Conservation (phyloP, 2,329 filamentous ascomycete genomes). For the Mycocentrospora acerina region DNA sequence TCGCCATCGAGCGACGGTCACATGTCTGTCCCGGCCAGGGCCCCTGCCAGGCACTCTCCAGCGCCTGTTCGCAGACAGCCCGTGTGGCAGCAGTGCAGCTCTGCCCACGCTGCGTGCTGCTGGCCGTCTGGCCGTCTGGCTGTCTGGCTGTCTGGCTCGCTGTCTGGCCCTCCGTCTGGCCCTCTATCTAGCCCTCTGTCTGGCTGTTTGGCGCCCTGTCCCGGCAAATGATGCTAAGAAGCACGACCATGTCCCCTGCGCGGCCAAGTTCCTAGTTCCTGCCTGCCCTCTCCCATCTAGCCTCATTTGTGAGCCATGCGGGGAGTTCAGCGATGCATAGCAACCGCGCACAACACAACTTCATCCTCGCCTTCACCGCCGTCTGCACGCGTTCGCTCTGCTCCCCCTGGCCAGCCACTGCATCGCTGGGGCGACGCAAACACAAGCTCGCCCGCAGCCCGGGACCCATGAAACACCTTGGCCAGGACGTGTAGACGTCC, state of each 20-base stretch:
- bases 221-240: neutral
- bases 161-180: too few relatives aligned
- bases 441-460: conserved; percentile 24
- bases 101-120: too few relatives aligned
- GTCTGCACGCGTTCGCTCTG: conserved; percentile 7
- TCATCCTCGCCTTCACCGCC: conserved; percentile 19
- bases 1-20: too few relatives aligned
- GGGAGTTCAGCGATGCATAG: conserved; percentile 25
- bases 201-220: too few relatives aligned
- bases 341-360: conserved; percentile 24
- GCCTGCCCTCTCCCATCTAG: conserved; percentile 7
- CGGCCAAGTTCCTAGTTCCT: conserved; percentile 10
- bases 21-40: too few relatives aligned
- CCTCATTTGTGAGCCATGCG: conserved; percentile 18
- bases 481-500: too few relatives aligned
- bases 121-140: too few relatives aligned
- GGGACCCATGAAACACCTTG: conserved; percentile 16
- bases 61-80: conserved; percentile 1
- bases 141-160: too few relatives aligned
- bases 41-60: conserved; percentile 3
- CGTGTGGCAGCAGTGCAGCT: conserved; percentile 7
- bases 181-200: too few relatives aligned
- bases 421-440: conserved; percentile 20
- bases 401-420: conserved; percentile 14
- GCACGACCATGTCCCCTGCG: neutral